phyloP scores from a whole-genome alignment of 306 rosid genomes.

The Prunus persica region Prunus_persica_NCBIv2 NC_034009.1:27289001-27289500 shows the following conservation, averaged over 20 bases:
- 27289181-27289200: too few species aligned
- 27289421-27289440: neutral
- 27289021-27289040: too few species aligned
- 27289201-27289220: too few species aligned
- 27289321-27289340: neutral
- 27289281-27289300: neutral
- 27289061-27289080: too few species aligned
- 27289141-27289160: too few species aligned
- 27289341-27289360: neutral
- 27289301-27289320: neutral
- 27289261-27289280: neutral
- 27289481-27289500: neutral
- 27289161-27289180: too few species aligned
- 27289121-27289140: neutral
- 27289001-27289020: too few species aligned
- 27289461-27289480: neutral
- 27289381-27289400: neutral
- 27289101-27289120: constrained; percentile 3
- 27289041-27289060: too few species aligned
- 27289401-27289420: neutral
- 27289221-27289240: too few species aligned
- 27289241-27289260: neutral
- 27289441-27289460: neutral
- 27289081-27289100: neutral
- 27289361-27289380: neutral